Evolutionary conservation across 1,284 basidiomycete genomes (phyloP).

Genomic region (Lentinus polychrous): DNA sequence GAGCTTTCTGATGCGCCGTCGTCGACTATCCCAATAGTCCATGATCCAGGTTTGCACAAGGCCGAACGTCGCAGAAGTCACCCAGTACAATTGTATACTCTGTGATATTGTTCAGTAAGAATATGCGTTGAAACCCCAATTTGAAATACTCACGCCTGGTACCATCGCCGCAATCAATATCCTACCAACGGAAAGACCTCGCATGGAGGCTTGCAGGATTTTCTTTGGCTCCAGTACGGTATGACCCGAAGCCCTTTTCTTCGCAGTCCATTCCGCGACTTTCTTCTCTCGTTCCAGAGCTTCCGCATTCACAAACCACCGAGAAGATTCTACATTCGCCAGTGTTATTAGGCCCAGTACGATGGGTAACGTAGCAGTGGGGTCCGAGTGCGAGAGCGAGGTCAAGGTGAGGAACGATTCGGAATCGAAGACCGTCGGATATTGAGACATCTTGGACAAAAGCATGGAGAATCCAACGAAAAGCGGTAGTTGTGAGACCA

Average conservation of each 20-base stretch:
- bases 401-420: conserved; percentile 72
- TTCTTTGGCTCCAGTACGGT: conserved; percentile 42
- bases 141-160: conserved; percentile 56
- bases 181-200: conserved; percentile 60
- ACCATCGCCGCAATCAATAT: conserved; percentile 73
- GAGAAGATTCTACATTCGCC: conserved; percentile 71
- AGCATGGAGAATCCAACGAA: conserved; percentile 62
- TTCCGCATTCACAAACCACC: conserved; percentile 57
- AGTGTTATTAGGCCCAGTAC: conserved; percentile 67
- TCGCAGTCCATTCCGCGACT: conserved; percentile 36
- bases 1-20: conserved; percentile 45
- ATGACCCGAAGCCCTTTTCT: conserved; percentile 30
- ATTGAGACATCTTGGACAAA: conserved; percentile 48
- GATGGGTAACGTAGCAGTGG: conserved; percentile 65
- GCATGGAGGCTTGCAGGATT: conserved; percentile 54
- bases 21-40: conserved; percentile 51
- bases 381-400: conserved; percentile 63
- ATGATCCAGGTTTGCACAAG: conserved; percentile 74
- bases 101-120: conserved; percentile 22
- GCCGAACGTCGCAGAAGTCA: conserved; percentile 76
- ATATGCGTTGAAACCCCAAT: neutral
- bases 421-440: conserved; percentile 61
- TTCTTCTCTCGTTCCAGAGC: conserved; percentile 45
- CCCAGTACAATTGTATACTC: conserved; percentile 81
- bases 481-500: conserved; percentile 64